Evolutionary conservation across 768 basidiomycete species (phyloP), one percentile per base, ranked within the genome.

Genomic region (Termitomyces sp.): DNA sequence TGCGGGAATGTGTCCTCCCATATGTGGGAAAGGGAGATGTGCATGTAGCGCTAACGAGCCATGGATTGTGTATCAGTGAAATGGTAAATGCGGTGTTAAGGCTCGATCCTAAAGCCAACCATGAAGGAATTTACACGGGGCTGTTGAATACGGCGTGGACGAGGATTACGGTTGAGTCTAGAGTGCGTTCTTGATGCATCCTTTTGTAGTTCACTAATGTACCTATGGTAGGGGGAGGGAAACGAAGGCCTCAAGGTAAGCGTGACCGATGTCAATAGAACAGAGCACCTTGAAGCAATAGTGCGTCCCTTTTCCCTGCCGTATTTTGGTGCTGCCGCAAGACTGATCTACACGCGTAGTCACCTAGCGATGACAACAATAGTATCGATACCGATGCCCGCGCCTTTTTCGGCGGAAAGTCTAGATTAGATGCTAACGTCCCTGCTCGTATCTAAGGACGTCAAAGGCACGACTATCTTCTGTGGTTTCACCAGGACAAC

Each of bases 111-210:
- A 73, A 76, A 57, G 76, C 81, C 42, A 69, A 73, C 9, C 67
- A 69, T 9, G 75, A 72, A 33, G 67, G 65, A 33, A 71, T 57
- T 34, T 77, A 70, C 58, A 73, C 61, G 58, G 88, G 88, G 3
- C 69, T 91, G 54, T 42, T 75, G 60, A 91, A 91, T 65, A 91
- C 89, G 0, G 89, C 85, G n/a, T 91, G 89, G 89, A 84, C 83
- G 34, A 76, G 87, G 52, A 75, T 81, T 12, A 75, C 75, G 52
- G 81, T 69, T 49, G 75, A 67, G 59, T 68, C 68, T 64, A 80
- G 79, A 80, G 86, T 74, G 59, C 53, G 69, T 53, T 3, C 30
- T 33, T 42, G 20, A 24, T 60, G 18, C 36, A 36, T 18, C 39
- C 7, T 22, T 37, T 52, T 34, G 8, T 16, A 6, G 4, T 53